Percentiles rank a stretch among this genome's conserved stretches.
Conservation (phyloP, 1,284 basidiomycete species). For the Filobasidium uniguttulatum region DNA sequence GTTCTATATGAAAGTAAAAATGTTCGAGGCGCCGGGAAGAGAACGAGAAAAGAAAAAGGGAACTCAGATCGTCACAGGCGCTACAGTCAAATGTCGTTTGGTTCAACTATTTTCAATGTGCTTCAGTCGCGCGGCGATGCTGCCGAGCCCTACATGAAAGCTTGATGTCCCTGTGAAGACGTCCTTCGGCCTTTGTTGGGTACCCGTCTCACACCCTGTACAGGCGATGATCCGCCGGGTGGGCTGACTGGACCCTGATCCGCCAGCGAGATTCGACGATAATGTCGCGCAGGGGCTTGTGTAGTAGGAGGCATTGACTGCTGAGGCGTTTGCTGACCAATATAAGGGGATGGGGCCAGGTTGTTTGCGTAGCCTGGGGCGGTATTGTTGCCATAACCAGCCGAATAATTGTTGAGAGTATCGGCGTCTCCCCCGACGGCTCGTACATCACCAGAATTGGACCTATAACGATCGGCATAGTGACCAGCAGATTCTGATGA, state of each 20-base stretch:
- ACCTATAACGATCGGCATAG: conserved; percentile 2
- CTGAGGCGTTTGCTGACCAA: neutral
- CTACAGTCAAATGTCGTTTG: no score
- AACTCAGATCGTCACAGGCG: no score
- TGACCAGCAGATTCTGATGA: conserved; percentile 28
- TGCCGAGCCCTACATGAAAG: no score
- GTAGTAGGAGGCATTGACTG: neutral
- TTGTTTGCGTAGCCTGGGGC: neutral
- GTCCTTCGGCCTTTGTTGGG: neutral
- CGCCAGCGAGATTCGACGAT: conserved; percentile 2
- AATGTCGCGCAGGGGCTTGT: neutral
- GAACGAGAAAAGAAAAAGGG: no score
- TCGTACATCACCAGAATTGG: neutral
- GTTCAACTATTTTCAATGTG: neutral
- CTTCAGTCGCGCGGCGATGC: neutral
- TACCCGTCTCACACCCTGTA: neutral
- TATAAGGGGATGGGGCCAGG: neutral
- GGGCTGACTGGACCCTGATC: conserved; percentile 4
- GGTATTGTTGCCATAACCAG: neutral
- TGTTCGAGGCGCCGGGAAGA: no score
- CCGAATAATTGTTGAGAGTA: neutral
- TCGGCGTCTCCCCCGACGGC: neutral
- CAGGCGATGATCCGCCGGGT: neutral
- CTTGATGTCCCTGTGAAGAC: neutral
- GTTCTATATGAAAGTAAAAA: no score